Percentiles rank a stretch among this genome's conserved stretches.
Evolutionary conservation across 345 rosid species (phyloP).

Genomic region (Clausena lansium): DNA sequence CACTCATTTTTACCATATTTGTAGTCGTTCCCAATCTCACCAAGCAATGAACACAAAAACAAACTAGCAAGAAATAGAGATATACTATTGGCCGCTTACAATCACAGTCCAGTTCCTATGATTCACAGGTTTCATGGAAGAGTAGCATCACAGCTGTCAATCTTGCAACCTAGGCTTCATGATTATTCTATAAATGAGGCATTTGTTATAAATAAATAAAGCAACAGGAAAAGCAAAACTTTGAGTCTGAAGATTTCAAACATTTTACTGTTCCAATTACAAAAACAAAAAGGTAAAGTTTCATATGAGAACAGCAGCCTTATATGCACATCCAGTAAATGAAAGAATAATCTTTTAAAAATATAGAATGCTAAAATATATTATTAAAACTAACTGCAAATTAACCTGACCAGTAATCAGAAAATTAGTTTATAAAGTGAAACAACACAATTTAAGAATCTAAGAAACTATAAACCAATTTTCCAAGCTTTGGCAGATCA

Average conservation of each 20-base stretch:
- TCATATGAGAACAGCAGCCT: background rate
- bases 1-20: background rate
- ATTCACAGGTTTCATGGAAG: background rate
- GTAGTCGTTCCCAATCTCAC: background rate
- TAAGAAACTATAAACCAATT: background rate
- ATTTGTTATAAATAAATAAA: background rate
- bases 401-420: background rate
- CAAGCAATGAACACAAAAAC: background rate
- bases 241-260: background rate
- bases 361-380: background rate
- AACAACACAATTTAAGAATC: background rate
- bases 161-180: background rate
- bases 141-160: background rate
- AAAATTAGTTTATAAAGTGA: background rate
- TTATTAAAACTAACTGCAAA: background rate
- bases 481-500: background rate
- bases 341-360: background rate
- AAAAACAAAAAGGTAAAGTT: background rate
- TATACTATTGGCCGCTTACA: background rate
- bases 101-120: background rate
- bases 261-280: background rate
- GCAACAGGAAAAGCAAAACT: background rate
- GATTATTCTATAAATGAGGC: background rate
- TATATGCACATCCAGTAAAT: background rate
- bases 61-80: background rate